Base-by-base conservation (phyloP, 345 rosid species). In the Camelina laxa region DNA sequence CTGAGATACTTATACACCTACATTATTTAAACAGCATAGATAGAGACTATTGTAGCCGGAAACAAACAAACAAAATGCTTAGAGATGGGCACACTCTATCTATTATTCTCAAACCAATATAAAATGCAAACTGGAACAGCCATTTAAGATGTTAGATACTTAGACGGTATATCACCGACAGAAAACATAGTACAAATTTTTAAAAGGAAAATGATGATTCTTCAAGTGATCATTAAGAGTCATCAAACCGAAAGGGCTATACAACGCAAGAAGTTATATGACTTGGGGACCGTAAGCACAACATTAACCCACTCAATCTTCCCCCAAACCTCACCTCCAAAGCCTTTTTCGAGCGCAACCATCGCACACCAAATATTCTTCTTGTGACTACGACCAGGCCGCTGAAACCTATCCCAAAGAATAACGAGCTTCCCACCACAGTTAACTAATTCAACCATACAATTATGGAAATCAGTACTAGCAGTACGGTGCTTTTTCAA, bases 371-470 rank as follows among this genome's bases (percentile, higher is more conserved):
- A 66, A 35, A 49, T 50, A 36, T 50, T 50, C 59, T 65, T 65
- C 31, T 50, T 66, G 14, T 16, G 30, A 10, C 67, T 44, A 65
- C 69, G 69, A 47, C 56, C 69, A 47, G 14, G 42, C 41, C 56
- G 24, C 56, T 47, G 56, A 17, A 45, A 65, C 36, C 3, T 65
- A 65, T 65, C 56, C 69, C 69, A 48, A 27, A 65, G 24, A 30
- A 65, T 30, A 2, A 56, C 70, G 16, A 66, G 70, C 35, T 66
- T 35, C 47, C 70, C 70, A 66, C 60, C 70, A 65, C 16, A 65
- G 27, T 65, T 65, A 45, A 65, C 69, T 11, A 65, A 16, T 31
- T 47, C 56, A 47, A 45, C 67, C 67, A 42, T 9, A 42, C 36
- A 16, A 47, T 30, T 27, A n/a, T 27, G 16, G 48, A 1, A 30